These are phyloP conservation scores for Colletotrichum incanum DNA, from an alignment of 2,329 filamentous ascomycete species.

Conservation along the genomic window DNA sequence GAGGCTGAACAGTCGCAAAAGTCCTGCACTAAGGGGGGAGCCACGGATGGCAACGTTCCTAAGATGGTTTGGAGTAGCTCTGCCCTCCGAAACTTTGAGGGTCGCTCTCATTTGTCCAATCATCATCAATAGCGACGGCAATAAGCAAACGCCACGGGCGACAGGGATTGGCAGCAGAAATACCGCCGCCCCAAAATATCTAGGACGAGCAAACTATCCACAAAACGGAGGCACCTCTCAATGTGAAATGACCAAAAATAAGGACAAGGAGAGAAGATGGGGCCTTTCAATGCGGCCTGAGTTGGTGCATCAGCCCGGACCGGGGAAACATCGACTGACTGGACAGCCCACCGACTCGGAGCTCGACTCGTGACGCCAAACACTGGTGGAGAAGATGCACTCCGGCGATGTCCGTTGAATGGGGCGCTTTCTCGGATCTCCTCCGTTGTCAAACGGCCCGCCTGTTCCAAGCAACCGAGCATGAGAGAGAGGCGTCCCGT, in stretches of 20 bases:
- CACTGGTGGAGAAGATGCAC: slow-evolving; percentile 10
- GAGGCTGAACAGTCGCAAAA: slow-evolving; percentile 33
- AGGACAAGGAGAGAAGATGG: slow-evolving; percentile 24
- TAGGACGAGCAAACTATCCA: not conserved
- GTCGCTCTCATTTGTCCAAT: not conserved
- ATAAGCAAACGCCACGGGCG: slow-evolving; percentile 17
- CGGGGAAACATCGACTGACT: not conserved
- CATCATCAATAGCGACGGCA: not conserved
- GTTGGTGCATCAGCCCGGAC: slow-evolving; percentile 19
- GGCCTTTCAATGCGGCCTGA: slow-evolving; percentile 30
- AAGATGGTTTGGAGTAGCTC: slow-evolving; percentile 22
- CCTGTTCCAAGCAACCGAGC: not conserved
- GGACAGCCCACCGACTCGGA: slow-evolving; percentile 4
- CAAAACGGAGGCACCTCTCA: not conserved
- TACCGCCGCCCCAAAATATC: not conserved
- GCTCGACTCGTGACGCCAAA: slow-evolving; percentile 29
- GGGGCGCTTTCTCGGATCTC: slow-evolving; percentile 12
- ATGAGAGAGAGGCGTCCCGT: not conserved
- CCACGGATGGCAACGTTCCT: slow-evolving; percentile 1
- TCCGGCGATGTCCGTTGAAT: slow-evolving; percentile 28
- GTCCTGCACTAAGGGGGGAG: slow-evolving; percentile 24
- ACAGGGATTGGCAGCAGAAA: not conserved
- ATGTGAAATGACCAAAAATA: slow-evolving; percentile 6
- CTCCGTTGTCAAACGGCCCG: slow-evolving; percentile 21
- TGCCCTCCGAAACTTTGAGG: not conserved